Evolutionary conservation across 2,329 filamentous ascomycete genomes (phyloP), one percentile per base, ranked within the genome.

Genomic region (Colletotrichum sp.): DNA sequence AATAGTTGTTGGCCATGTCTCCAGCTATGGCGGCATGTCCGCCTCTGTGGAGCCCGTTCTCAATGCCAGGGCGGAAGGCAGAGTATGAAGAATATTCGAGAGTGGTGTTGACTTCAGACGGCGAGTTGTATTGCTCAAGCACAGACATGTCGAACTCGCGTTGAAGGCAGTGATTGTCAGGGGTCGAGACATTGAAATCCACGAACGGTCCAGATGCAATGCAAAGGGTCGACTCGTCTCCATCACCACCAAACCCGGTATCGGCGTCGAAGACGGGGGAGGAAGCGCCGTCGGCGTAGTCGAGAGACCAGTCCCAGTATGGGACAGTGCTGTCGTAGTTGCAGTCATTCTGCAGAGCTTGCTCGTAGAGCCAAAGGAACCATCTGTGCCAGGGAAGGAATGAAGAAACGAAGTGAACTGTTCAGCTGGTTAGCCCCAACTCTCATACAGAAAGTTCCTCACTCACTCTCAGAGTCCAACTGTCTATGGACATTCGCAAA

Each of bases 231-330:
- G 39, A 49, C 39, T 49, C 39, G 18, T 49, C 18, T 49, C 39
- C 83, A 71, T 83, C 78, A 44, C 81, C 80, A 28, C 83, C 82
- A 70, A 84, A 83, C 21, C 82, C 83, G 26, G 68, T 72, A 26
- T 72, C 64, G 21, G 73, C n/a, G 36, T 79, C 76, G 72, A 77
- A 76, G 16, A 83, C 75, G 18, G 81, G 75, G 1, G 82, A 79
- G 8, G 60, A 49, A 32, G 76, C 75, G 6, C 82, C 66, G 69
- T 79, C 74, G 21, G 75, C 67, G 71, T 77, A 79, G 69, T 85
- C 83, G 2, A 80, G 79, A 16, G 78, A 79, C 84, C 84, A 85
- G 71, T 85, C 81, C 84, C 83, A 85, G 77, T 84, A 84, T n/a
- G 64, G 64, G 13, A 66, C 21, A 8, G 24, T 26, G 39, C 64